Conservation (phyloP, 2,329 filamentous ascomycete genomes). For the Fusarium tjaetaba region DNA sequence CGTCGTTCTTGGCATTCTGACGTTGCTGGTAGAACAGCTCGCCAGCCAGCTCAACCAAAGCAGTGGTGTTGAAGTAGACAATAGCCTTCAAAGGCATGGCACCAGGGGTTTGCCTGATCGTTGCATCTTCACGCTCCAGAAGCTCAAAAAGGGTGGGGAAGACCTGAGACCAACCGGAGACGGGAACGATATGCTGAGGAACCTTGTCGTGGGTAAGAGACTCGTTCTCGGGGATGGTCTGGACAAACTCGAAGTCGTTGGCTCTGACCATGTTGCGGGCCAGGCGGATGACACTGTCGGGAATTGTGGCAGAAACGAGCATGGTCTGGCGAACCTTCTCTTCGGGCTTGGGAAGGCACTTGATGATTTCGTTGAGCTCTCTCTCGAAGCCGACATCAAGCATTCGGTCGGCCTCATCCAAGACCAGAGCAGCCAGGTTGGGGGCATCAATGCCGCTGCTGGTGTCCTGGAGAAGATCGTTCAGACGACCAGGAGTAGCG, state of each 20-base stretch:
- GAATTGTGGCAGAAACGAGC: conserved; percentile 95
- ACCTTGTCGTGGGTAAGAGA: conserved; percentile 85
- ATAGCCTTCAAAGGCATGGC: conserved; percentile 90
- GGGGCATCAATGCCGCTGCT: conserved; percentile 72
- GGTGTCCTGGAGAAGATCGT: conserved; percentile 80
- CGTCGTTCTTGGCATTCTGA: conserved; percentile 52
- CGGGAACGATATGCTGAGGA: conserved; percentile 78
- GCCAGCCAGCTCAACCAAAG: conserved; percentile 72
- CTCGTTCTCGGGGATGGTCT: conserved; percentile 86
- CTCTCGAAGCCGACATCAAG: conserved; percentile 88
- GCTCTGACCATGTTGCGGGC: conserved; percentile 82
- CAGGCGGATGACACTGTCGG: conserved; percentile 81
- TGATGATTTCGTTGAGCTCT: conserved; percentile 70
- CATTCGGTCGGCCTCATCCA: conserved; percentile 98
- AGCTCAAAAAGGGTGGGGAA: conserved; percentile 83
- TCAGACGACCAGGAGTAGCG: conserved; percentile 87
- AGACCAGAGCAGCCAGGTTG: conserved; percentile 90
- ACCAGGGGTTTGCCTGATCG: conserved; percentile 51
- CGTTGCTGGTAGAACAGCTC: conserved; percentile 58
- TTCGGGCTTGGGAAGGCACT: conserved; percentile 68
- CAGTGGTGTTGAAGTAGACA: conserved; percentile 86
- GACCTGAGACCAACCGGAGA: conserved; percentile 77
- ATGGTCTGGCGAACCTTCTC: conserved; percentile 84
- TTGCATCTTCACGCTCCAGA: conserved; percentile 66
- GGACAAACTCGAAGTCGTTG: conserved; percentile 84